Conservation (phyloP, 139 green algal species). For the Pedinophyceae sp. region DNA sequence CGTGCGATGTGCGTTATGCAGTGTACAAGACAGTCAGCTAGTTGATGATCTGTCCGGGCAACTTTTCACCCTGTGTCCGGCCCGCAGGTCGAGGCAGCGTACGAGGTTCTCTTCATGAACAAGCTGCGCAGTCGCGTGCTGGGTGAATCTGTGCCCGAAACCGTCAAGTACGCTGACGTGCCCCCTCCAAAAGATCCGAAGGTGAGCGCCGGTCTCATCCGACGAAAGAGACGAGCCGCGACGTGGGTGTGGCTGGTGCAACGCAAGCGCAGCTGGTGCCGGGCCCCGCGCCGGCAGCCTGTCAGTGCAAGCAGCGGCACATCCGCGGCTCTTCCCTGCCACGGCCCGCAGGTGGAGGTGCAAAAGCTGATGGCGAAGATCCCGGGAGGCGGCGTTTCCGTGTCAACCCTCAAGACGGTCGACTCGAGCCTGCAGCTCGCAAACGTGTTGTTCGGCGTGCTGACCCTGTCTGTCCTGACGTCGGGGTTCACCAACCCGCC, state of each 20-base stretch:
- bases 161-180: constrained; percentile 33
- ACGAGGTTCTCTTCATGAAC: constrained; percentile 62
- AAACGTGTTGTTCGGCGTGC: too few relatives aligned
- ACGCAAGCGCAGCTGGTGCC: background rate
- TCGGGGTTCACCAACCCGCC: constrained; percentile 37
- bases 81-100: constrained; percentile 42
- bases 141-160: constrained; percentile 21
- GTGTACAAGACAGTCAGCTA: too few relatives aligned
- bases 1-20: too few relatives aligned
- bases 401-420: background rate
- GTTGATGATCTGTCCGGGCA: background rate
- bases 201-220: background rate
- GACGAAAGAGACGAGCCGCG: constrained; percentile 4
- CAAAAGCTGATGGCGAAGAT: too few relatives aligned
- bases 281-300: background rate
- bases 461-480: too few relatives aligned
- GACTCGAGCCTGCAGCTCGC: too few relatives aligned
- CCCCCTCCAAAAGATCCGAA: constrained; percentile 10
- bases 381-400: background rate
- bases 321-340: background rate
- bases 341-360: too few relatives aligned
- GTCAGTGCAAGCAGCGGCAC: constrained; percentile 3
- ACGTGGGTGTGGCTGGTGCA: constrained; percentile 21
- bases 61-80: background rate
- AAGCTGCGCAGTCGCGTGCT: constrained; percentile 45